phyloP scores from a whole-genome alignment of 1,284 basidiomycete species.

The Microbotryum violaceum region DNA sequence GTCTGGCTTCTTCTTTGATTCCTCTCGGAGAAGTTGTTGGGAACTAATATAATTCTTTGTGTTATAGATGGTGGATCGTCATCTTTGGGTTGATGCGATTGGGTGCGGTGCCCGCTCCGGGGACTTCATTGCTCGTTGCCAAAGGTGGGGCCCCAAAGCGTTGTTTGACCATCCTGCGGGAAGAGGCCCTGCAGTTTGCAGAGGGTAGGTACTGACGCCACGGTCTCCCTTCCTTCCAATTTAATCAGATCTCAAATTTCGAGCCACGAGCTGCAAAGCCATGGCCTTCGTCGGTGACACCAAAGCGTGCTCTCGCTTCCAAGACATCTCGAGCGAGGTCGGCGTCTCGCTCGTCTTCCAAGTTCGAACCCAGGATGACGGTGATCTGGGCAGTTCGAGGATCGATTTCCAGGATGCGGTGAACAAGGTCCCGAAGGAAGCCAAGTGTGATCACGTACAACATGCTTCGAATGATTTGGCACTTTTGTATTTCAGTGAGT shows the following conservation, averaged over 20 bases:
- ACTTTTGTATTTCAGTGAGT: conserved; percentile 11
- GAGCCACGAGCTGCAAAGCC: conserved; percentile 14
- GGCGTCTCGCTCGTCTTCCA: conserved; percentile 19
- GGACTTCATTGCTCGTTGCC: conserved; percentile 26
- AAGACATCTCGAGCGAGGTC: conserved; percentile 9
- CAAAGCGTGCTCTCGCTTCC: conserved; percentile 14
- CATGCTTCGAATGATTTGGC: conserved; percentile 16
- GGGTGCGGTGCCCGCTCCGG: conserved; percentile 24
- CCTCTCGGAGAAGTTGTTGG: no score
- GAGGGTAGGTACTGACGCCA: neutral
- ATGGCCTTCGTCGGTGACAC: conserved; percentile 26
- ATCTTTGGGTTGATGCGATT: conserved; percentile 23
- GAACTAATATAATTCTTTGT: neutral
- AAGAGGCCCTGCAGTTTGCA: neutral
- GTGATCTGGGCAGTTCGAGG: neutral
- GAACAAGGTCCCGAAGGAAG: neutral
- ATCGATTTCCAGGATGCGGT: conserved; percentile 15
- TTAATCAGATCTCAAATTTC: conserved; percentile 23
- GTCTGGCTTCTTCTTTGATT: neutral
- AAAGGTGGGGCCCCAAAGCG: conserved; percentile 15
- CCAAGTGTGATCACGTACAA: conserved; percentile 2
- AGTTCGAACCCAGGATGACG: conserved; percentile 3
- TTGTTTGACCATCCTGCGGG: neutral
- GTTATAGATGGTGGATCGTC: conserved; percentile 20
- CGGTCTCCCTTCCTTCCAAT: neutral